A percentile compares a stretch with the other conserved stretches of the same genome.
phyloP scores from a whole-genome alignment of 1,284 basidiomycete species.

The Cronartium quercuum region DNA sequence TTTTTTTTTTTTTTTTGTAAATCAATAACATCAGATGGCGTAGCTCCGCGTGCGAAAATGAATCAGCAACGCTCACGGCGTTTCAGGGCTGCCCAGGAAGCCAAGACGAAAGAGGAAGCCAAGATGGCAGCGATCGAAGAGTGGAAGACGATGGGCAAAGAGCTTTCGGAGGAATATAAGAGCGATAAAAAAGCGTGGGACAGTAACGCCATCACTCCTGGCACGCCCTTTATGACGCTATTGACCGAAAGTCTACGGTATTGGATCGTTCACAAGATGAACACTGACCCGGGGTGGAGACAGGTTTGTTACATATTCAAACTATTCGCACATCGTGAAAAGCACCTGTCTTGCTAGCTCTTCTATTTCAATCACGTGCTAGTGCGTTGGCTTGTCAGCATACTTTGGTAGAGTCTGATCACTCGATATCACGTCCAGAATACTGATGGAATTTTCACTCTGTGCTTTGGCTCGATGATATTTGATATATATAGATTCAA shows the following conservation, averaged over 20 bases:
- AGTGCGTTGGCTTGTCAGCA: constrained; percentile 48
- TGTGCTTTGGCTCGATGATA: no score
- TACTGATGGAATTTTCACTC: not conserved
- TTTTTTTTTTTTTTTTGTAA: not conserved
- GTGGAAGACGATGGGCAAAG: constrained; percentile 91
- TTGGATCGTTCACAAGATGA: constrained; percentile 94
- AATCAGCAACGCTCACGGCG: constrained; percentile 95
- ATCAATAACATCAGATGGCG: constrained; percentile 65
- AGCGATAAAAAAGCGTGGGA: constrained; percentile 82
- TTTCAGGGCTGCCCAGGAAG: constrained; percentile 90
- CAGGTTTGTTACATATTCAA: constrained; percentile 55
- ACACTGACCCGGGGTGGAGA: constrained; percentile 92
- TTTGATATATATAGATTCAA: constrained; percentile 64
- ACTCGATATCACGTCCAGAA: constrained; percentile 41
- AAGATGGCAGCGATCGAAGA: constrained; percentile 69
- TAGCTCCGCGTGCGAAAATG: constrained; percentile 98
- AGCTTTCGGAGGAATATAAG: constrained; percentile 73
- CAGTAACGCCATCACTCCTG: constrained; percentile 93
- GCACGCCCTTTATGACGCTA: constrained; percentile 96
- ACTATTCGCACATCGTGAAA: not conserved
- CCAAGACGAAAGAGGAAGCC: constrained; percentile 84
- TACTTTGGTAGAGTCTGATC: no score
- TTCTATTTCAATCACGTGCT: constrained; percentile 49
- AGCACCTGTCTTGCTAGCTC: constrained; percentile 45
- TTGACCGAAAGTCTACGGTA: constrained; percentile 82